A percentile compares a stretch with the other conserved stretches of the same genome.
Evolutionary conservation across 805 yeast species (phyloP).

Genomic region (Komagataella ulmi): DNA sequence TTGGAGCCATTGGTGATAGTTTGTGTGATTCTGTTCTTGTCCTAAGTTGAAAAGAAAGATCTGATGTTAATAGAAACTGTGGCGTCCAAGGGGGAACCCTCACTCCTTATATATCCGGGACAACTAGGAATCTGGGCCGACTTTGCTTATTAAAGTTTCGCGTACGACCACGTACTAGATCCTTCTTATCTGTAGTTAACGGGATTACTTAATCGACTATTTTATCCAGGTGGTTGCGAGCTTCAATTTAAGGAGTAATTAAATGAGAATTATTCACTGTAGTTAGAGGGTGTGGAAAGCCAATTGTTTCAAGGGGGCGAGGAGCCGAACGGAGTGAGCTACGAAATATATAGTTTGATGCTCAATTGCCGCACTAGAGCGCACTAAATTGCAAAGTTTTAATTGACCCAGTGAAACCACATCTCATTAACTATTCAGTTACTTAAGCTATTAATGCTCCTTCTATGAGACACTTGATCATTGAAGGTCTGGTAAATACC

Average conservation of each 20-base stretch:
- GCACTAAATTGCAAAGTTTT: not conserved
- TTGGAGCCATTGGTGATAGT: constrained; percentile 58
- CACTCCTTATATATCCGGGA: constrained; percentile 2
- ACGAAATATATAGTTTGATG: not conserved
- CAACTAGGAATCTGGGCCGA: not conserved
- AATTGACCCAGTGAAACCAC: not conserved
- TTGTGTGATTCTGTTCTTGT: not conserved
- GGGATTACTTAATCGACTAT: not conserved
- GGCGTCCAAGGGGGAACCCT: constrained; percentile 1
- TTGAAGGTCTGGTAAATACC: constrained; percentile 7
- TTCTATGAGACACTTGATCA: constrained; percentile 4
- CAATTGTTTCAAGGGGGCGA: not conserved
- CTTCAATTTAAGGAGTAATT: not conserved
- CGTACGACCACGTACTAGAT: not conserved
- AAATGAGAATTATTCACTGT: too few species aligned
- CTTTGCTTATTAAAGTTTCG: not conserved
- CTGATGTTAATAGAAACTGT: not conserved
- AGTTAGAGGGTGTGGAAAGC: not conserved
- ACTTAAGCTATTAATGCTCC: not conserved
- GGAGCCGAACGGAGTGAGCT: not conserved
- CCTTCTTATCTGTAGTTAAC: not conserved
- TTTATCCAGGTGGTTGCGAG: not conserved
- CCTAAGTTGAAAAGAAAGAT: not conserved
- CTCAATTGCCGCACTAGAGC: not conserved
- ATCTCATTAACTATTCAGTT: not conserved